These are phyloP conservation scores for Wickerhamomyces chaumierensis DNA, from an alignment of 805 yeast species.

Conservation along the genomic window DNA sequence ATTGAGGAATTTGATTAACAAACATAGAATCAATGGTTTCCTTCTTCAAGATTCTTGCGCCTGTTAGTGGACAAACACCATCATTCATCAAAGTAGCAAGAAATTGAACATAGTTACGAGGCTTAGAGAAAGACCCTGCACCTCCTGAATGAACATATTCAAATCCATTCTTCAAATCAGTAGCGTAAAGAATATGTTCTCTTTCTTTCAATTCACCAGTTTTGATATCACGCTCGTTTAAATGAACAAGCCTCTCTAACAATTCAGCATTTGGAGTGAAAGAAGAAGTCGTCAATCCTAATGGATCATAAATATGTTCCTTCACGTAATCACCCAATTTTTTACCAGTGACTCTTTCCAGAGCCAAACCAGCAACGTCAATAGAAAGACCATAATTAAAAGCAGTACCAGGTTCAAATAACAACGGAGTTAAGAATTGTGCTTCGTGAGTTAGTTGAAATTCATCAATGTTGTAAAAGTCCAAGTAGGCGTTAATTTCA, in stretches of 20 bases:
- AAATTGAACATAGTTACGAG: slow-evolving; percentile 27
- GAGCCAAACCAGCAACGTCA: slow-evolving; percentile 27
- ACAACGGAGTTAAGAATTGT: slow-evolving; percentile 16
- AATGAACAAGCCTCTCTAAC: slow-evolving; percentile 13
- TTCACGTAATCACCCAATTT: slow-evolving; percentile 20
- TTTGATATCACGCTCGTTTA: slow-evolving; percentile 13
- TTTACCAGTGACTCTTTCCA: slow-evolving; percentile 21
- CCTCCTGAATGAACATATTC: slow-evolving; percentile 26
- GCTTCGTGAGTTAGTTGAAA: slow-evolving; percentile 6
- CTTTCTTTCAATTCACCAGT: slow-evolving; percentile 7
- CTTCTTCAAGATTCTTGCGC: slow-evolving; percentile 20
- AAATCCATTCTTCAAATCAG: slow-evolving; percentile 2
- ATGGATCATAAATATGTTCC: slow-evolving; percentile 20
- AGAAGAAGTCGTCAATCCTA: slow-evolving; percentile 18
- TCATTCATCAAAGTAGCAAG: slow-evolving; percentile 28
- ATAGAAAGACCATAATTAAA: slow-evolving; percentile 25
- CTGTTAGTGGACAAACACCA: slow-evolving; percentile 27
- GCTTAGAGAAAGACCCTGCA: slow-evolving; percentile 30
- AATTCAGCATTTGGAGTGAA: slow-evolving; percentile 15
- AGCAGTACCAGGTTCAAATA: slow-evolving; percentile 26
- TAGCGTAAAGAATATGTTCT: slow-evolving; percentile 5
- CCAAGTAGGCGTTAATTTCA: slow-evolving; percentile 14
- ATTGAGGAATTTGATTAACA: slow-evolving; percentile 22
- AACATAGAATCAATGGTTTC: slow-evolving; percentile 24
- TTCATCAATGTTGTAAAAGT: slow-evolving; percentile 9